A percentile compares a stretch with the other conserved stretches of the same genome.
phyloP scores from a whole-genome alignment of 306 rosid species.

The Prunus mume region DNA sequence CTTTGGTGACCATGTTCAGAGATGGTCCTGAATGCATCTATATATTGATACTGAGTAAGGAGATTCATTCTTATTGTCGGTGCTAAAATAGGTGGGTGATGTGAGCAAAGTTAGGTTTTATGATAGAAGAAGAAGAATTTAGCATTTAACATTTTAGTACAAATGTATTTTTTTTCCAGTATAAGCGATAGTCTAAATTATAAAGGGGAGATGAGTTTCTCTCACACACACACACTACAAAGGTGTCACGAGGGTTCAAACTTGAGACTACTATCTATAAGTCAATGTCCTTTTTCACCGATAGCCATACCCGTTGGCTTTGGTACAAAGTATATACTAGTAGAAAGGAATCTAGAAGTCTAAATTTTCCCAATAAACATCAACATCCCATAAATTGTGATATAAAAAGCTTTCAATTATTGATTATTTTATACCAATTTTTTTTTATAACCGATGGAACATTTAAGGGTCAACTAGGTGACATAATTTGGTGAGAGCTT shows the following conservation, averaged over 20 bases:
- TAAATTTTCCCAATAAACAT: background rate
- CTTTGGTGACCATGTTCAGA: background rate
- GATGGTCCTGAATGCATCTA: background rate
- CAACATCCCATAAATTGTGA: slow-evolving; percentile 18
- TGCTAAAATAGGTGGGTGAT: background rate
- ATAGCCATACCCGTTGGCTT: no score
- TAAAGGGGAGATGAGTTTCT: accelerated
- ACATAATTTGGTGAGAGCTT: slow-evolving; percentile 21
- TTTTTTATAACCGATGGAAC: background rate
- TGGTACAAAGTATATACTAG: no score
- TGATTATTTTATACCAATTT: background rate
- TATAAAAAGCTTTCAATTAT: background rate
- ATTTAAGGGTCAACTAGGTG: slow-evolving; percentile 7
- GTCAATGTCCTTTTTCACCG: no score
- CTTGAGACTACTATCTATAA: accelerated
- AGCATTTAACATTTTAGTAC: no score
- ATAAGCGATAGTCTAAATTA: no score
- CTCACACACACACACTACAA: no score
- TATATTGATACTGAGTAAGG: background rate
- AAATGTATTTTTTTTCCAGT: no score
- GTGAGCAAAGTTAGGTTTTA: background rate
- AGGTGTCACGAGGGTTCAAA: accelerated
- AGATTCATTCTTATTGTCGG: background rate
- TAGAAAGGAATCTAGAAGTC: background rate
- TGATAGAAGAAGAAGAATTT: no score